These are phyloP conservation scores for Pestalotiopsis fici DNA, from an alignment of 2,329 filamentous ascomycete species.

Conservation along the genomic window DNA sequence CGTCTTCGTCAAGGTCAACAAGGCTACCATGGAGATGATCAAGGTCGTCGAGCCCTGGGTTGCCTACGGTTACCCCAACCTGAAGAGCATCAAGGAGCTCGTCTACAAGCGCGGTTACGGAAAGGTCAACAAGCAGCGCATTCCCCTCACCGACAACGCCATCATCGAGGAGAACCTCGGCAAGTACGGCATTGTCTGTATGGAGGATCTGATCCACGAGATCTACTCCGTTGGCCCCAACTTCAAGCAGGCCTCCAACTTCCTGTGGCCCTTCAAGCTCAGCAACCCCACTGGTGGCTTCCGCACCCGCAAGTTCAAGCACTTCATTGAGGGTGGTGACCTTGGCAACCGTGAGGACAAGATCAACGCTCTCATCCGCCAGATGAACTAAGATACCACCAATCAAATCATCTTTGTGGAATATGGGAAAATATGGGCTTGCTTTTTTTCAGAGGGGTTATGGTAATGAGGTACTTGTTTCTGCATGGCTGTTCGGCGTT, in stretches of 20 bases:
- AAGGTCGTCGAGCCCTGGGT: conserved; percentile 99
- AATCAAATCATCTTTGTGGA: conserved; percentile 19
- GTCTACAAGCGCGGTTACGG: conserved; percentile 99
- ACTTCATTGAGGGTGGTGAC: conserved; percentile 98
- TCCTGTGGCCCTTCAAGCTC: conserved; percentile 99
- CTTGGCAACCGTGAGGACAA: conserved; percentile 97
- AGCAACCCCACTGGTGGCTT: conserved; percentile 98
- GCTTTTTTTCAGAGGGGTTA: conserved; percentile 14
- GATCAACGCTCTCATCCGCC: conserved; percentile 94
- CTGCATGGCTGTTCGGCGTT: conserved; percentile 35
- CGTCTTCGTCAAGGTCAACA: conserved; percentile 96
- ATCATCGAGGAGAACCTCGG: conserved; percentile 96
- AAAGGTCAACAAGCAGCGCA: conserved; percentile 97
- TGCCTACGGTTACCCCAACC: conserved; percentile 98
- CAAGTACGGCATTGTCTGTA: conserved; percentile 98
- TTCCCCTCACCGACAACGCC: conserved; percentile 95
- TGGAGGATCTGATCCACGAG: conserved; percentile 99
- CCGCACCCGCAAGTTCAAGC: conserved; percentile 96
- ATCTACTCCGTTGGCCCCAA: conserved; percentile 98
- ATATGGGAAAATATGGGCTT: conserved; percentile 14
- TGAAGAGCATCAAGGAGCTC: conserved; percentile 98
- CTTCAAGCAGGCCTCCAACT: conserved; percentile 99
- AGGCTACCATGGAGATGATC: conserved; percentile 96
- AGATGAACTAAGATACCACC: conserved; percentile 82
- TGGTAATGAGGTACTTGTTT: conserved; percentile 32